Evolutionary conservation across 305 asterid genomes (phyloP).

Genomic region (Petunia hybrid): DNA sequence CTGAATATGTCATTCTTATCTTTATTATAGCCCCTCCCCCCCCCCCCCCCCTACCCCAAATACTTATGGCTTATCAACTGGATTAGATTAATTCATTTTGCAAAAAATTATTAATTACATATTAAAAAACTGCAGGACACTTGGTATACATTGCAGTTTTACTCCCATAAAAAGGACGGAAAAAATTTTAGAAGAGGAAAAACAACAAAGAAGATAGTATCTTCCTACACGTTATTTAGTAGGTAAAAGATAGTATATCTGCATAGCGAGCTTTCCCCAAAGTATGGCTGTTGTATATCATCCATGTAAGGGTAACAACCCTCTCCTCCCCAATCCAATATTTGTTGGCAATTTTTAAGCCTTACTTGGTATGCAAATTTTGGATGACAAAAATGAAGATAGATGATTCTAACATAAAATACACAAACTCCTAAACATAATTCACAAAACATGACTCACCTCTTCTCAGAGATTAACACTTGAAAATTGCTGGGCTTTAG

Average conservation of each 20-base stretch:
- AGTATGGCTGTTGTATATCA: background rate
- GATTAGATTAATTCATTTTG: background rate
- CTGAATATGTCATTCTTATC: background rate
- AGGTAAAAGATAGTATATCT: conserved; percentile 9
- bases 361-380: background rate
- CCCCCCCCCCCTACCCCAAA: too few relatives aligned
- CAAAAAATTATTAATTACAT: background rate
- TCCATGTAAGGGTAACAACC: conserved; percentile 18
- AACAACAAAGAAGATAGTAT: background rate
- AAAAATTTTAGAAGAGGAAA: background rate
- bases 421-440: background rate
- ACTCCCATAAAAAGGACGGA: background rate
- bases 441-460: conserved; percentile 46
- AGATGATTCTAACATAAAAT: background rate
- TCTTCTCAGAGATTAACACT: conserved; percentile 47
- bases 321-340: conserved; percentile 10
- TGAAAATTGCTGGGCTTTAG: conserved; percentile 59
- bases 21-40: background rate
- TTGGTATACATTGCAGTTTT: background rate
- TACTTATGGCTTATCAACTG: background rate
- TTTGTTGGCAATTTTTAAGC: background rate
- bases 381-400: conserved; percentile 21
- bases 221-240: conserved; percentile 14
- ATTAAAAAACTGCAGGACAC: background rate
- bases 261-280: background rate